Percentiles rank a stretch among this genome's conserved stretches.
Conservation (phyloP, 192 early-diverging fungal species). For the Linnemannia elongata region DNA sequence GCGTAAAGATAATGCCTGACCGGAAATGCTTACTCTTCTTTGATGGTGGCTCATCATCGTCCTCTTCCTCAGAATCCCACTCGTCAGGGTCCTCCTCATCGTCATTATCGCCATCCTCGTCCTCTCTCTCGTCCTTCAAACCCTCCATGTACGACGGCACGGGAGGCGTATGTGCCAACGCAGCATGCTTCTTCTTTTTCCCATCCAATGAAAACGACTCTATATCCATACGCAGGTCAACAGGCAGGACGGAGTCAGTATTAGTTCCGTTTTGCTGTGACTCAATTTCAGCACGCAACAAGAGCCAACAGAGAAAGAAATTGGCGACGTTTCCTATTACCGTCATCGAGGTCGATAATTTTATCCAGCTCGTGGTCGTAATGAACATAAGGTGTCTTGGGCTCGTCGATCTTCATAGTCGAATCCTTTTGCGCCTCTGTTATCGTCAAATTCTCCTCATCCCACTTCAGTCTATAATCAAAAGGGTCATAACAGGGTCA, state of each 20-base stretch:
- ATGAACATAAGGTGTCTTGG: constrained; percentile 95
- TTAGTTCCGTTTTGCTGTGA: background rate
- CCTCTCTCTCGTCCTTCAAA: constrained; percentile 31
- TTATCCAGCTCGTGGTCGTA: constrained; percentile 88
- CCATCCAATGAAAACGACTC: constrained; percentile 37
- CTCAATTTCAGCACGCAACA: background rate
- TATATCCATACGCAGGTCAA: background rate
- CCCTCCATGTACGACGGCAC: constrained; percentile 61
- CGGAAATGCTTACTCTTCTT: constrained; percentile 29
- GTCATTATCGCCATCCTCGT: constrained; percentile 55
- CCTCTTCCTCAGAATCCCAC: constrained; percentile 70
- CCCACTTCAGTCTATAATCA: constrained; percentile 83
- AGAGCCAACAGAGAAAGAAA: background rate
- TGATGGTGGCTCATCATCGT: constrained; percentile 47
- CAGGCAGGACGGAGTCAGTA: background rate
- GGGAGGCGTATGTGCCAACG: constrained; percentile 58
- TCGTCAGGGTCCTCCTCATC: constrained; percentile 69
- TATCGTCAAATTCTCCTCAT: constrained; percentile 91
- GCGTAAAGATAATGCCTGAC: background rate
- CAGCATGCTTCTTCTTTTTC: constrained; percentile 48
- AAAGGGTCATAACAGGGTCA: background rate
- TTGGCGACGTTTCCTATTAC: constrained; percentile 19
- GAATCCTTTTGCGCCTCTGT: constrained; percentile 92
- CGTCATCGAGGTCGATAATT: constrained; percentile 68
- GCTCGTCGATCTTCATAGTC: constrained; percentile 98